Percentiles rank a stretch among this genome's conserved stretches.
phyloP scores from a whole-genome alignment of 805 yeast species.

The Brettanomyces sp. region DNA sequence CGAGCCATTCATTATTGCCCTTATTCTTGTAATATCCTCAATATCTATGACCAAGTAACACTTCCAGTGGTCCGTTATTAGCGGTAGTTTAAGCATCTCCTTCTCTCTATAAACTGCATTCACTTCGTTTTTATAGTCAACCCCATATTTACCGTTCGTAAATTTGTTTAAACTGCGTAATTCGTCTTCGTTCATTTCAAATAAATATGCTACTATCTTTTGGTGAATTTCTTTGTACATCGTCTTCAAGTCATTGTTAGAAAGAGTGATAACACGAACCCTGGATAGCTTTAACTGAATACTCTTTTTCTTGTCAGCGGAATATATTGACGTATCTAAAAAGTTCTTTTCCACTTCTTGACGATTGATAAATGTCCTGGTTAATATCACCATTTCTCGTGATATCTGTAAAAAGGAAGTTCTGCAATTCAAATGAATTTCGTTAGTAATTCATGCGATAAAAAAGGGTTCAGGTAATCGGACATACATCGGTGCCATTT shows the following conservation, averaged over 20 bases:
- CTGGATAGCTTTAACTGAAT: slow-evolving; percentile 10
- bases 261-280: slow-evolving; percentile 15
- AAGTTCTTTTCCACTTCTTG: slow-evolving; percentile 15
- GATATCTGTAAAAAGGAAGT: slow-evolving; percentile 16
- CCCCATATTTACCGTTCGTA: not conserved
- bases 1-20: slow-evolving; percentile 1
- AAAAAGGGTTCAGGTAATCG: not conserved
- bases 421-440: slow-evolving; percentile 5
- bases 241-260: slow-evolving; percentile 16
- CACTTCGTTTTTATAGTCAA: slow-evolving; percentile 1
- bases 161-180: slow-evolving; percentile 7
- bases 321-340: slow-evolving; percentile 6
- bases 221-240: slow-evolving; percentile 13
- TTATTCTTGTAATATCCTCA: slow-evolving; percentile 12
- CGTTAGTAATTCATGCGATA: not conserved
- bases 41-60: slow-evolving; percentile 15
- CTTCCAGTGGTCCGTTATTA: slow-evolving; percentile 18
- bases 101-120: slow-evolving; percentile 2
- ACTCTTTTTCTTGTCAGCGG: slow-evolving; percentile 1
- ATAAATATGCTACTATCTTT: slow-evolving; percentile 11
- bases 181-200: slow-evolving; percentile 15
- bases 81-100: slow-evolving; percentile 9
- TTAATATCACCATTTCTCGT: slow-evolving; percentile 10
- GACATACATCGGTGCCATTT: slow-evolving; percentile 20
- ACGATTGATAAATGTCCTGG: slow-evolving; percentile 19